A percentile compares a stretch with the other conserved stretches of the same genome.
These are phyloP conservation scores for Candida lessepsii DNA, from an alignment of 805 yeast species.

Conservation along the genomic window DNA sequence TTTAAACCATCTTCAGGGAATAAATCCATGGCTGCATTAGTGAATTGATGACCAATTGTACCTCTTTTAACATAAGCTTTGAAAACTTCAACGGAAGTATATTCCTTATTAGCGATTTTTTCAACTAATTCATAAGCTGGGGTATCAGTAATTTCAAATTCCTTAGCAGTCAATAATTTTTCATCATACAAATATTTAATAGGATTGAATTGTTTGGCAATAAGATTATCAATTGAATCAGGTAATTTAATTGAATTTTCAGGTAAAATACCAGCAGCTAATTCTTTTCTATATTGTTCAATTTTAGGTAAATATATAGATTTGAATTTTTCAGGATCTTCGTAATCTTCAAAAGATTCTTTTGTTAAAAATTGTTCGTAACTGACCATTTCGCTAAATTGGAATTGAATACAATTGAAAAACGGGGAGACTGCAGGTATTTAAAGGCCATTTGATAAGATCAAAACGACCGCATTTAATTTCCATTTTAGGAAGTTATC, in stretches of 20 bases:
- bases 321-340: slow-evolving; percentile 42
- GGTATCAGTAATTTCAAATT: slow-evolving; percentile 39
- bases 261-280: slow-evolving; percentile 27
- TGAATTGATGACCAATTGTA: slow-evolving; percentile 42
- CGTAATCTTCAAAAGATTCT: slow-evolving; percentile 32
- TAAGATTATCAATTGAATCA: slow-evolving; percentile 28
- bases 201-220: slow-evolving; percentile 34
- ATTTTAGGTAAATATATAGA: slow-evolving; percentile 44
- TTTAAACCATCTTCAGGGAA: slow-evolving; percentile 60
- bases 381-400: slow-evolving; percentile 9
- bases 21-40: slow-evolving; percentile 42
- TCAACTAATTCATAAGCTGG: slow-evolving; percentile 25
- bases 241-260: slow-evolving; percentile 35
- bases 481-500: neutral
- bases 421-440: neutral
- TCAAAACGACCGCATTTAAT: slow-evolving; percentile 2
- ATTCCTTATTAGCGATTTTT: slow-evolving; percentile 33
- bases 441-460: slow-evolving; percentile 1
- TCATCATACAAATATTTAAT: slow-evolving; percentile 33
- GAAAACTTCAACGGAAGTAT: slow-evolving; percentile 36
- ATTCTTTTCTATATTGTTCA: slow-evolving; percentile 31
- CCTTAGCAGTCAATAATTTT: slow-evolving; percentile 32
- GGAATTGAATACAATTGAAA: neutral
- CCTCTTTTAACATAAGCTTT: slow-evolving; percentile 45
- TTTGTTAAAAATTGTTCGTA: slow-evolving; percentile 27